A percentile compares a stretch with the other conserved stretches of the same genome.
These are phyloP conservation scores for Dissophora globulifera DNA, from an alignment of 192 early-diverging fungal species.

Conservation along the genomic window DNA sequence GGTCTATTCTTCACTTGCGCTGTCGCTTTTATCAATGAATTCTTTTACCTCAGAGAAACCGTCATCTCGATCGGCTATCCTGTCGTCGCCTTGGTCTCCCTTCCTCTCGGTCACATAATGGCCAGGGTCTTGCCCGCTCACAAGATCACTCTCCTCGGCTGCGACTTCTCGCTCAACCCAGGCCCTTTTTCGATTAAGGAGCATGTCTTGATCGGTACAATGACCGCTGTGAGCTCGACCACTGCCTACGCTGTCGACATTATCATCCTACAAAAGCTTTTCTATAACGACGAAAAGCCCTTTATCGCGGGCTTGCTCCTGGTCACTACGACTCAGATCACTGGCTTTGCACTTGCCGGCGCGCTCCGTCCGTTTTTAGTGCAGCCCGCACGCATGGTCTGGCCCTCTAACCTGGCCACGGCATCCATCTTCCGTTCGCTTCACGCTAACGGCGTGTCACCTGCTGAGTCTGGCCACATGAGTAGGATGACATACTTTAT, in stretches of 20 bases:
- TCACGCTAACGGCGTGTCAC: slow-evolving; percentile 10
- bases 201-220: slow-evolving; percentile 66
- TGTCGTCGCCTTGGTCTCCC: slow-evolving; percentile 61
- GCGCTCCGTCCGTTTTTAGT: slow-evolving; percentile 62
- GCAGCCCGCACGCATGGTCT: slow-evolving; percentile 63
- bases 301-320: slow-evolving; percentile 64
- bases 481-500: slow-evolving; percentile 71
- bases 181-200: slow-evolving; percentile 77
- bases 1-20: slow-evolving; percentile 54
- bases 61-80: slow-evolving; percentile 57
- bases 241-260: slow-evolving; percentile 69
- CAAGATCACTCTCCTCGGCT: slow-evolving; percentile 25
- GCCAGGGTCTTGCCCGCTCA: slow-evolving; percentile 48
- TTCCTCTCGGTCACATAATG: slow-evolving; percentile 60
- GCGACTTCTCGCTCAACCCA: slow-evolving; percentile 62
- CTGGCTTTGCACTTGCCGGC: slow-evolving; percentile 68
- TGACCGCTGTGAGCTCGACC: slow-evolving; percentile 59
- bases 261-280: slow-evolving; percentile 62
- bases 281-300: slow-evolving; percentile 63
- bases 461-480: slow-evolving; percentile 23
- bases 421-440: slow-evolving; percentile 59
- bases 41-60: slow-evolving; percentile 61
- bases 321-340: slow-evolving; percentile 62
- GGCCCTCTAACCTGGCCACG: slow-evolving; percentile 60
- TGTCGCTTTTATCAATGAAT: slow-evolving; percentile 62